Base-by-base conservation (phyloP, 257 asterid species). In the Rhazya stricta region DNA sequence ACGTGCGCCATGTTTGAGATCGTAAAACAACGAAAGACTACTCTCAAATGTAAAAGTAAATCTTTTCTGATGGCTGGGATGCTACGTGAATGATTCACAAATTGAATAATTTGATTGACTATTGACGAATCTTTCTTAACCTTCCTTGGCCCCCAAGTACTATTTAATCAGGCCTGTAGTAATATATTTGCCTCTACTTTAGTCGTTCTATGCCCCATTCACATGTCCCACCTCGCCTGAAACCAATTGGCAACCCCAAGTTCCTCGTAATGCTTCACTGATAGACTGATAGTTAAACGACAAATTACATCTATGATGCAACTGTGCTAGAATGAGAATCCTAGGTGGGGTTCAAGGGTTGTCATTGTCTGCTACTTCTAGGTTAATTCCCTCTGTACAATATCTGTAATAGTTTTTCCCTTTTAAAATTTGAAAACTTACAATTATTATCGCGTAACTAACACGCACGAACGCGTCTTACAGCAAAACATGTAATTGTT, bases 311-410 rank as follows among this genome's bases (percentile, higher is more conserved):
- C 84, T 68, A 75, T 82, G 71, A 81, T 83, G 78, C 82, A 61
- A 80, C 71, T 81, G 72, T 81, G 66, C 41, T 50, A 39, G 76
- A n/a, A 73, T 72, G 80, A 86, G 93, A 86, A 90, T 88, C 93
- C 91, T 79, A 90, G 81, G 93, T 86, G 76, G 79, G 85, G 78
- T 73, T 81, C 78, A 70, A 65, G 73, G n/a, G 25, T 41, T 21
- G 27, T 69, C 60, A 27, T 19, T 9, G 16, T 37, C 27, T 18
- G 9, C 30, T 23, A 5, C 1, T 36, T 37, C 29, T 34, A 66
- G 9, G 30, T 34, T 36, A 19, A 67, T 21, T 36, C 50, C 25
- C 32, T 67, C 71, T 8, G 3, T 21, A 13, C 0, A 7, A 43
- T 0, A 43, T 13, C 9, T 1, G 11, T 10, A 43, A 9, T 32